Conservation (phyloP, 2,329 filamentous ascomycete genomes). For the Aspergillus quadricinctus region DNA sequence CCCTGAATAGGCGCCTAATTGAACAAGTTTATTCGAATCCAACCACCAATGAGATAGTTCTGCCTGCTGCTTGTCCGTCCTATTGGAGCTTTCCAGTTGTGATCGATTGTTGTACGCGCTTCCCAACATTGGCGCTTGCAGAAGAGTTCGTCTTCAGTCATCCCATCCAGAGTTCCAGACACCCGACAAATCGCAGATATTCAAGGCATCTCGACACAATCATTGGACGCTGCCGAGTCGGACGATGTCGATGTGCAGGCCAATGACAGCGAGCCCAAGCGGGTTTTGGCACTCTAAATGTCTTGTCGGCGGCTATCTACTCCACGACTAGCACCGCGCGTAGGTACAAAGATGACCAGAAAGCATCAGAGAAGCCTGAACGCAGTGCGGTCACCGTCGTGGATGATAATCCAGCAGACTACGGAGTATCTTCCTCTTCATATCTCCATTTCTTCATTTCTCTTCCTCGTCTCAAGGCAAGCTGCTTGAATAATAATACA, state of each 20-base stretch:
- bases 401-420: not conserved
- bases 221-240: not conserved
- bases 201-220: not conserved
- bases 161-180: too few species aligned
- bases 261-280: not conserved
- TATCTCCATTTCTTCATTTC: constrained; percentile 2
- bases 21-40: not conserved
- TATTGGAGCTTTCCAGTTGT: not conserved
- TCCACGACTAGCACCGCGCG: not conserved
- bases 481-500: not conserved
- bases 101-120: not conserved
- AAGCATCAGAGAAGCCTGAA: not conserved
- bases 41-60: not conserved
- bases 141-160: too few species aligned
- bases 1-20: too few species aligned
- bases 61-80: not conserved
- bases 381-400: not conserved
- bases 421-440: not conserved
- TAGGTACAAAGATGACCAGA: not conserved
- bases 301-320: not conserved
- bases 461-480: constrained; percentile 4
- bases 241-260: not conserved
- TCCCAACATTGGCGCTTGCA: not conserved
- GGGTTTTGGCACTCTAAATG: not conserved
- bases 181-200: not conserved